Conservation (phyloP, 306 rosid genomes). For the Casuarina equisetifolia region DNA sequence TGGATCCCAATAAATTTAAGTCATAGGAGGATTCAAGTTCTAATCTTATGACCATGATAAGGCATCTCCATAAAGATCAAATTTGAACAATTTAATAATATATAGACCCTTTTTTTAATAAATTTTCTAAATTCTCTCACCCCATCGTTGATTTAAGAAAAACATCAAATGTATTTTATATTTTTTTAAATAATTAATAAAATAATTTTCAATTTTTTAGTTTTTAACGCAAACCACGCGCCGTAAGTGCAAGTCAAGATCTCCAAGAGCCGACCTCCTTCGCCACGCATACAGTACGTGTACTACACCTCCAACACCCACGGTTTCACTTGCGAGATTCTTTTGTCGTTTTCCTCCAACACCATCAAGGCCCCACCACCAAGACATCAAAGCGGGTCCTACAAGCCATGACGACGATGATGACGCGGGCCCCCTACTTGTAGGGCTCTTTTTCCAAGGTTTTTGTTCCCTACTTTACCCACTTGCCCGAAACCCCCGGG, state of each 20-base stretch:
- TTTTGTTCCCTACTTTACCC: slow-evolving; percentile 22
- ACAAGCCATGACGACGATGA: slow-evolving; percentile 26
- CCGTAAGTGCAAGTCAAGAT: slow-evolving; percentile 21
- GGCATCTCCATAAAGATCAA: too few species aligned
- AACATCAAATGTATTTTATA: too few species aligned
- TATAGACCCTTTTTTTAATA: too few species aligned
- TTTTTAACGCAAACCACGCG: slow-evolving; percentile 26
- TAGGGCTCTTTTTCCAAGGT: slow-evolving; percentile 37
- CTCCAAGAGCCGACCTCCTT: neutral
- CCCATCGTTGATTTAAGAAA: too few species aligned
- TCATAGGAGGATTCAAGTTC: too few species aligned
- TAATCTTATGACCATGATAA: too few species aligned
- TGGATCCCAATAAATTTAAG: too few species aligned
- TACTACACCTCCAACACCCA: slow-evolving; percentile 36
- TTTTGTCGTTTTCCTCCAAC: slow-evolving; percentile 53
- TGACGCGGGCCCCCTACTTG: slow-evolving; percentile 28
- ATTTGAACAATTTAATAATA: too few species aligned
- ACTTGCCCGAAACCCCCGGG: slow-evolving; percentile 21
- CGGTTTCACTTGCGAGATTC: slow-evolving; percentile 55
- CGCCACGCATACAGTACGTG: neutral
- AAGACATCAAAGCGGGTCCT: slow-evolving; percentile 27
- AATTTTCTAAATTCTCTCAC: too few species aligned
- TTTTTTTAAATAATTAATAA: too few species aligned
- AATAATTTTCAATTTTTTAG: too few species aligned
- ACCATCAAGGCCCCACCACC: slow-evolving; percentile 16